Evolutionary conservation across 164 flowering plant species (phyloP), one percentile per base, ranked within the genome.

Genomic region (Cinnamomum micranthum): DNA sequence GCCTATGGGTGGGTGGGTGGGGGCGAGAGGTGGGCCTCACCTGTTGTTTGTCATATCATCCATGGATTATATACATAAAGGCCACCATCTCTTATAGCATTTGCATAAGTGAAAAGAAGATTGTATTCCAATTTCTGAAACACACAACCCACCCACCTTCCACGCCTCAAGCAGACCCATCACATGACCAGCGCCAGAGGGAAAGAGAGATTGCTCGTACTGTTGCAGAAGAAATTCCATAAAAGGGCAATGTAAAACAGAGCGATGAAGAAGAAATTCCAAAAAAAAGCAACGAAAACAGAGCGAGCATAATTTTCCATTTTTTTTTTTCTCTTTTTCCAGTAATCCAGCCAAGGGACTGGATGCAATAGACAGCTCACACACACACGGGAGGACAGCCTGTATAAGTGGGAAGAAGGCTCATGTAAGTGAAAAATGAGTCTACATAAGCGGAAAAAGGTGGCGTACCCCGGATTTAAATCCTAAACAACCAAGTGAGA

Each of bases 121-220:
- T 91, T 91, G 89, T 91, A 89, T 91, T 90, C 96, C 75, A 85
- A 82, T 84, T 84, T 88, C 81, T 79, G 84, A 80, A 86, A 73
- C 69, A 64, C 79, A 70, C 81, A 71, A 82, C 74, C 80, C 80
- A 85, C 82, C 71, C 31, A 22, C 73, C 52, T 14, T 24, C 69
- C 76, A 17, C 71, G 4, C 70, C 73, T 64, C 60, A 58, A 6
- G 1, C 55, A 19, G 50, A 75, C 68, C 80, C 72, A 78, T 82
- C 92, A 86, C 91, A 86, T 88, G 92, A 89, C 91, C 88, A 89
- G 90, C 83, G 85, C 87, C 83, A 75, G 60, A 79, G 47, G 47
- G 50, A 11, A 28, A 4, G 33, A 6, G 41, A 66, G 15, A 66
- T 27, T 50, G 13, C n/a, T 65, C 25, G 0, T 22, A n/a, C 60